Evolutionary conservation across 2,329 filamentous ascomycete genomes (phyloP), one percentile per base, ranked within the genome.

Genomic region (Colletotrichum orchidophilum): DNA sequence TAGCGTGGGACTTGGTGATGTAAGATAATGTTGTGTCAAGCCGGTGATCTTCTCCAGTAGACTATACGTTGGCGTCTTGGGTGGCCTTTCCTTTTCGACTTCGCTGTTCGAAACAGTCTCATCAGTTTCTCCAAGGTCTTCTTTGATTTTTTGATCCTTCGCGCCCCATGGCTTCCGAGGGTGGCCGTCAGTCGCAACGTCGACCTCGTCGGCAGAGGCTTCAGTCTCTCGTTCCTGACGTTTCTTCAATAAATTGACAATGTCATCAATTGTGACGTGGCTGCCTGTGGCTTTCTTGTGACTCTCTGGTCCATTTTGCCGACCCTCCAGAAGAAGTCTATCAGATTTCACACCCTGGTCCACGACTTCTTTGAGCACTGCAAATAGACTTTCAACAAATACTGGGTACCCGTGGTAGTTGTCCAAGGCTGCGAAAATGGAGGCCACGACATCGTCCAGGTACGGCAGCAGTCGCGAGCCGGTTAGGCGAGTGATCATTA

Each of bases 401-500:
- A 88, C 83, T 0, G 94, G 91, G 79, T 99, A 98, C 1, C 96
- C 96, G 76, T 99, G 96, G 76, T 96, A 99, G 76, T 94, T 94
- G 75, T 98, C 95, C n/a, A 99, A 83, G 0, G 95, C 94, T 0
- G 93, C 93, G 79, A 99, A 98, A 49, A 99, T 94, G 0, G 94
- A 96, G 5, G 92, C 93, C 3, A 98, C 91, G 1, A 97, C 90
- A 78, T 99, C 96, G 77, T 98, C 96, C 1, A 99, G 85, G 77
- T 95, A 98, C 0, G 95, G 95, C 12, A 99, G 86, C 26, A 99
- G 81, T 8, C 87, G 87, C 1, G 95, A 91, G 0, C 96, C 96
- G 21, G 95, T 94, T 15, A 99, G 87, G 29, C 90, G 91, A 71
- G 98, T 91, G 93, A 98, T 97, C 95, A 99, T 98, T 7, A 93